Evolutionary conservation across 345 rosid species (phyloP).

Genomic region (Aurinia saxatilis): DNA sequence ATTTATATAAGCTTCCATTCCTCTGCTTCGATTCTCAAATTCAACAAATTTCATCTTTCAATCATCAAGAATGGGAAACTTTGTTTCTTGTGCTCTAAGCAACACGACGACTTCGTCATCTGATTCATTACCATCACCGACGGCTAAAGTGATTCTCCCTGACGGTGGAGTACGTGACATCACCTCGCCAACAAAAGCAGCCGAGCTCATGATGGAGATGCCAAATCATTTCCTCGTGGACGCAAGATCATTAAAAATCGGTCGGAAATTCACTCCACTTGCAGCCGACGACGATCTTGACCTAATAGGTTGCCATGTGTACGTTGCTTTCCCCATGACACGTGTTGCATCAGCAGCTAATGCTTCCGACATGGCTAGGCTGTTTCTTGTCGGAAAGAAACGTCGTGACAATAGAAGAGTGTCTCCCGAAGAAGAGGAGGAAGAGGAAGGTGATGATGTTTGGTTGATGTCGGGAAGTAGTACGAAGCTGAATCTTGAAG

Average conservation of each 20-base stretch:
- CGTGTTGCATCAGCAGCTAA: constrained; percentile 47
- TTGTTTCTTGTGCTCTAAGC: constrained; percentile 53
- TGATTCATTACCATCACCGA: constrained; percentile 16
- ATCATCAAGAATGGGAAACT: constrained; percentile 54
- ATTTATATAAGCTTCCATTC: constrained; percentile 1
- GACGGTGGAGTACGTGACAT: constrained; percentile 51
- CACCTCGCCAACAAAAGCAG: constrained; percentile 50
- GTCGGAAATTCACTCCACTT: constrained; percentile 57
- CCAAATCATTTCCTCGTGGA: constrained; percentile 64
- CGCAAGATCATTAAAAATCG: constrained; percentile 48
- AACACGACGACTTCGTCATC: constrained; percentile 26
- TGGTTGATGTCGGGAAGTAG: background rate
- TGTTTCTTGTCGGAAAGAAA: constrained; percentile 39
- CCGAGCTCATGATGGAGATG: constrained; percentile 83
- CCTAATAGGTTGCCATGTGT: constrained; percentile 30
- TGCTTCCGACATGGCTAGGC: constrained; percentile 54
- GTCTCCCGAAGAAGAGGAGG: constrained; percentile 19
- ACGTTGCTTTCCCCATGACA: constrained; percentile 67
- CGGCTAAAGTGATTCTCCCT: constrained; percentile 53
- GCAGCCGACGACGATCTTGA: constrained; percentile 71
- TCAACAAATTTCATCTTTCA: background rate
- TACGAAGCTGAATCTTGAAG: constrained; percentile 45
- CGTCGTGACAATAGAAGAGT: constrained; percentile 35
- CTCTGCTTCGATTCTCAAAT: constrained; percentile 10
- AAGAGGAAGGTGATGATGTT: background rate